Base-by-base conservation (phyloP, 345 rosid species). In the Durio zibethinus region DNA sequence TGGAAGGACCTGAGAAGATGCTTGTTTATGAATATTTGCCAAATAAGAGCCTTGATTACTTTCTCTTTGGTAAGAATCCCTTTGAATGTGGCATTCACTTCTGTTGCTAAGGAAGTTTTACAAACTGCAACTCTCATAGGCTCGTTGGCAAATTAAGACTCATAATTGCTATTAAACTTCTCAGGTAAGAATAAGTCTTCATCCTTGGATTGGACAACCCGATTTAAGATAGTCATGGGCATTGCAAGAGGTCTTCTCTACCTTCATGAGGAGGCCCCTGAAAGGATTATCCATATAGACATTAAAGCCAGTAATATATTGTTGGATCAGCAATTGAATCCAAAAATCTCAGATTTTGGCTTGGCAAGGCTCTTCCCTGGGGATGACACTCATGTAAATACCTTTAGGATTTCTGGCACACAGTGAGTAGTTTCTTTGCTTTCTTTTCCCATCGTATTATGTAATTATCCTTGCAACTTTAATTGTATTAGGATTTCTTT, bases 331-430 rank as follows among this genome's bases (percentile, higher is more conserved):
- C 85, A 84, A 7, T 83, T 92, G 77, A 91, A 88, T 74, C 94
- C 97, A 2, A 94, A 91, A 84, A 93, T 93, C 38, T 90, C 95
- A 1, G 98, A 94, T 82, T 94, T 94, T 45, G 97, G 97, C 76
- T 84, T 90, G 75, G 97, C 97, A 4, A 91, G 91, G 81, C 91
- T 93, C 79, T 94, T 91, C 33, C 94, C 97, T 27, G 97, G 92
- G 1, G 97, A 94, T 0, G 95, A 89, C 81, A 91, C 97, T 12
- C 97, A 90, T 84, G 23, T 91, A 40, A 83, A 90, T 80, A 93
- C 97, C 72, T 86, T 89, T 66, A 86, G 40, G 86, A 83, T 94
- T 85, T 91, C 93, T 59, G 98, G 97, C 74, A 94, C 97, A 72
- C 84, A 80, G 97, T 94, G 81, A 94, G 97, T 89, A 81, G 70